Base-by-base conservation (phyloP, 208 protist species). In the Trypanosoma boissoni region DNA sequence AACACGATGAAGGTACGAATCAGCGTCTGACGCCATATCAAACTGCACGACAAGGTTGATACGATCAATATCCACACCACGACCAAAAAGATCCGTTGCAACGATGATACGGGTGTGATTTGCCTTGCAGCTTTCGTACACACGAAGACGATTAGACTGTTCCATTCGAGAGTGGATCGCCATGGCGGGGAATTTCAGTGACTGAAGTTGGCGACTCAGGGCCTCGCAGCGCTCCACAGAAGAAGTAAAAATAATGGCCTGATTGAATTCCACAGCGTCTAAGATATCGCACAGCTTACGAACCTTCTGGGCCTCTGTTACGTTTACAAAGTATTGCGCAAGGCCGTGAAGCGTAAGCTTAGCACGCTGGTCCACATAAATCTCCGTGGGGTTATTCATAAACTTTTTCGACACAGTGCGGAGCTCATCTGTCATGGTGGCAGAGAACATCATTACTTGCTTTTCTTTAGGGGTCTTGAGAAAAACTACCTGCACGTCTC, bases 1-100 rank as follows among this genome's bases (percentile, higher is more conserved):
- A 46, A 98, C 96, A 65, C 99, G 91, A 78, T 99, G 99, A 16
- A 99, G 86, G 72, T 99, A 99, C 26, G 85, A 93, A 73, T 99
- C 98, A 14, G 74, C 74, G 18, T 94, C 78, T 12, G 91, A 89
- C 26, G 99, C 95, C 98, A 99, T 99, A 80, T 99, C 99, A 78
- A 98, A 99, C 83, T 99, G 99, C 64, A 99, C 96, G 29, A 99
- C 99, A 36, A 99, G 93, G 85, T 99, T 99, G 58, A 99, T 98
- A 48, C 94, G 83, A 69, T 99, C 97, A 67, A 99, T 98, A 76
- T 99, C 99, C 55, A 99, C 97, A 80, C 99, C 99, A 65, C 99
- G 96, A 45, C 97, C 98, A 68, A 99, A 98, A 37, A 99, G 73
- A 80, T 99, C 98, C 12, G 99, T 99, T 49, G 98, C 73, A 39